A percentile compares a stretch with the other conserved stretches of the same genome.
Evolutionary conservation across 164 flowering plant species (phyloP).

Genomic region (Annona squamosa): DNA sequence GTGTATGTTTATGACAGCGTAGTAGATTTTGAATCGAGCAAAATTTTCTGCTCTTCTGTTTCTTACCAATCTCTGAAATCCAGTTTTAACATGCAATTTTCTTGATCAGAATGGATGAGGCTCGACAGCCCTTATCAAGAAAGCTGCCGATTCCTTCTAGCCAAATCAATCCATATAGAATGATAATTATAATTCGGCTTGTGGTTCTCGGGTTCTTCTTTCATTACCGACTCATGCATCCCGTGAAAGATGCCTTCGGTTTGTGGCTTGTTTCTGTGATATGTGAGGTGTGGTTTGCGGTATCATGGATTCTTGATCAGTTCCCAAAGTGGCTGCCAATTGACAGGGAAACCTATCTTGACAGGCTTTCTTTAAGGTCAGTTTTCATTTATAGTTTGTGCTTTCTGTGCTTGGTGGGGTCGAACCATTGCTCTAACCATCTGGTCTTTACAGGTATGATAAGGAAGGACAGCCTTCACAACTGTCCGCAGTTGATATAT

Average conservation of each 20-base stretch:
- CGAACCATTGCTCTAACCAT: background rate
- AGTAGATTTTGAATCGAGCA: background rate
- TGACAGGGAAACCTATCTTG: constrained; percentile 62
- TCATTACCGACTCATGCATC: constrained; percentile 52
- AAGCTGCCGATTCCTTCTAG: constrained; percentile 53
- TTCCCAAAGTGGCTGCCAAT: constrained; percentile 64
- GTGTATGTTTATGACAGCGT: background rate
- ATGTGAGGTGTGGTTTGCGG: constrained; percentile 66
- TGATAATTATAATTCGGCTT: constrained; percentile 59
- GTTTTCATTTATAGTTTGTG: constrained; percentile 2
- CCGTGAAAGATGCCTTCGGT: constrained; percentile 50
- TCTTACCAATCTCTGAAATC: background rate
- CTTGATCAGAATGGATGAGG: constrained; percentile 57
- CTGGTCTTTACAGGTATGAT: constrained; percentile 41
- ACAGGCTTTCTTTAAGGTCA: constrained; percentile 52
- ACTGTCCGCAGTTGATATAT: constrained; percentile 47
- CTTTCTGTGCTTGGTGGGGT: background rate
- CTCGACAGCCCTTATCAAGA: constrained; percentile 58
- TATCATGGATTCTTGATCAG: constrained; percentile 68
- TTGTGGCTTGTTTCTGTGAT: constrained; percentile 61
- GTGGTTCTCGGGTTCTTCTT: constrained; percentile 57
- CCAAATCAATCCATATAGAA: constrained; percentile 56
- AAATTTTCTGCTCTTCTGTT: background rate
- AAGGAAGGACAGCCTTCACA: constrained; percentile 61
- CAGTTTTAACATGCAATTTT: background rate